A percentile compares a stretch with the other conserved stretches of the same genome.
Conservation (phyloP, 2,329 filamentous ascomycete species). For the Aspergillus sclerotialis region DNA sequence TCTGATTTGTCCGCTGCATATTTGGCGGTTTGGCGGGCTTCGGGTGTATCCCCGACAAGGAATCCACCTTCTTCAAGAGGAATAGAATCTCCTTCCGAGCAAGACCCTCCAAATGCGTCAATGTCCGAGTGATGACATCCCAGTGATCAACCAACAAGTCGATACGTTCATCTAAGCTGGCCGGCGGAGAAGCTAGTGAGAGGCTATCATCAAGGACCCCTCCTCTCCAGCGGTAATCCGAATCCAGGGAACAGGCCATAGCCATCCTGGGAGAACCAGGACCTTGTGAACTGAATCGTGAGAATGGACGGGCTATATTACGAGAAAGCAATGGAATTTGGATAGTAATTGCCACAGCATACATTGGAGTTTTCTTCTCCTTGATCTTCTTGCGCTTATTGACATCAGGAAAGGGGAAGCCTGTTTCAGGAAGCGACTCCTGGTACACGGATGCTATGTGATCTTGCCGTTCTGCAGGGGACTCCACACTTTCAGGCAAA, state of each 20-base stretch:
- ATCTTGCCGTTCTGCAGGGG: slow-evolving; percentile 28
- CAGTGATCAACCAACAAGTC: slow-evolving; percentile 52
- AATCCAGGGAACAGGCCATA: slow-evolving; percentile 36
- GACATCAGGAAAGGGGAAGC: slow-evolving; percentile 32
- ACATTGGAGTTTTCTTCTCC: slow-evolving; percentile 51
- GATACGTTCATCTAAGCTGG: slow-evolving; percentile 47
- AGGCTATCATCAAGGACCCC: slow-evolving; percentile 33
- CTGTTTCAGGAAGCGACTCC: slow-evolving; percentile 26
- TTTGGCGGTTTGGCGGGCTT: slow-evolving; percentile 40
- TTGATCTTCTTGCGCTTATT: slow-evolving; percentile 41
- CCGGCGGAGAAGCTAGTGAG: slow-evolving; percentile 40
- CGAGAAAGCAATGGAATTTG: slow-evolving; percentile 42
- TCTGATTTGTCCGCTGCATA: slow-evolving; percentile 43
- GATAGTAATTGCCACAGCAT: slow-evolving; percentile 51
- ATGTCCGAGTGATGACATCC: slow-evolving; percentile 52
- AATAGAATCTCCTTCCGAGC: slow-evolving; percentile 47
- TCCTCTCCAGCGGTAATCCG: slow-evolving; percentile 31
- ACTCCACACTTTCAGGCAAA: slow-evolving; percentile 39
- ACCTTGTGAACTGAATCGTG: slow-evolving; percentile 27
- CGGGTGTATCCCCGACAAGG: slow-evolving; percentile 30
- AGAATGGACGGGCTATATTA: slow-evolving; percentile 26
- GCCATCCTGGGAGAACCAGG: slow-evolving; percentile 24
- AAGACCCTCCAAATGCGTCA: slow-evolving; percentile 47
- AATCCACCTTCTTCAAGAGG: slow-evolving; percentile 43
- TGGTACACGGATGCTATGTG: slow-evolving; percentile 23